phyloP scores from a whole-genome alignment of 2,329 filamentous ascomycete species.

The Cryphonectria nitschkei region DNA sequence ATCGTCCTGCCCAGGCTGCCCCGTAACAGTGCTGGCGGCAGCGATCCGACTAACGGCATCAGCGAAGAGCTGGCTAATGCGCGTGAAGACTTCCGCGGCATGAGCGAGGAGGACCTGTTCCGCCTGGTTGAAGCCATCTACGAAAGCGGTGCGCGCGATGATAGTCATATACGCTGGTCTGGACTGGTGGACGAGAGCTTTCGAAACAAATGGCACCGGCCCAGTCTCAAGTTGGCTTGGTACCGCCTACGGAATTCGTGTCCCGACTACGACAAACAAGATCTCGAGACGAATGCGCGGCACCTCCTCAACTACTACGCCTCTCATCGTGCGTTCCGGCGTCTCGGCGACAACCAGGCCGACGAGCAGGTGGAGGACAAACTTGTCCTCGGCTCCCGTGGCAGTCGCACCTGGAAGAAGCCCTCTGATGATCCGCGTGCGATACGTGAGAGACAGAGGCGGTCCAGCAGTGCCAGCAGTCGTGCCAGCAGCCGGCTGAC shows the following conservation, averaged over 20 bases:
- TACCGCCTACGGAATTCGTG: slow-evolving; percentile 42
- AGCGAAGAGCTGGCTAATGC: slow-evolving; percentile 50
- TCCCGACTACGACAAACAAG: slow-evolving; percentile 38
- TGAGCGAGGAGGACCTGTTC: slow-evolving; percentile 50
- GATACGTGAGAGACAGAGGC: slow-evolving; percentile 22
- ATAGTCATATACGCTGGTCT: slow-evolving; percentile 55
- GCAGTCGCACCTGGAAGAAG: slow-evolving; percentile 23
- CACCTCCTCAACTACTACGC: slow-evolving; percentile 36
- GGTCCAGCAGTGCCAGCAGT: slow-evolving; percentile 21
- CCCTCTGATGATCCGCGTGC: slow-evolving; percentile 19
- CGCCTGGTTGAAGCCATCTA: slow-evolving; percentile 49
- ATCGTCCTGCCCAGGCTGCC: slow-evolving; percentile 28
- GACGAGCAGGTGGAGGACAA: slow-evolving; percentile 24
- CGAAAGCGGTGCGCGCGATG: slow-evolving; percentile 43
- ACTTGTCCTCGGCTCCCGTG: slow-evolving; percentile 13
- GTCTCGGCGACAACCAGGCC: slow-evolving; percentile 15
- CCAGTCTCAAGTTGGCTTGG: slow-evolving; percentile 46
- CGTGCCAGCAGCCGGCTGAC: slow-evolving; percentile 11
- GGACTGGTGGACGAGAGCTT: slow-evolving; percentile 47
- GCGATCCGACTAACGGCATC: slow-evolving; percentile 36
- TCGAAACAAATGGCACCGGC: slow-evolving; percentile 43
- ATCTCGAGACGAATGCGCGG: slow-evolving; percentile 41
- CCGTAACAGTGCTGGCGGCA: slow-evolving; percentile 23
- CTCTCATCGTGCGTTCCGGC: slow-evolving; percentile 2
- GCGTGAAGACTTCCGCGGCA: slow-evolving; percentile 45